Conservation (phyloP, 805 yeast genomes). For the Barnettozyma botsteinii region DNA sequence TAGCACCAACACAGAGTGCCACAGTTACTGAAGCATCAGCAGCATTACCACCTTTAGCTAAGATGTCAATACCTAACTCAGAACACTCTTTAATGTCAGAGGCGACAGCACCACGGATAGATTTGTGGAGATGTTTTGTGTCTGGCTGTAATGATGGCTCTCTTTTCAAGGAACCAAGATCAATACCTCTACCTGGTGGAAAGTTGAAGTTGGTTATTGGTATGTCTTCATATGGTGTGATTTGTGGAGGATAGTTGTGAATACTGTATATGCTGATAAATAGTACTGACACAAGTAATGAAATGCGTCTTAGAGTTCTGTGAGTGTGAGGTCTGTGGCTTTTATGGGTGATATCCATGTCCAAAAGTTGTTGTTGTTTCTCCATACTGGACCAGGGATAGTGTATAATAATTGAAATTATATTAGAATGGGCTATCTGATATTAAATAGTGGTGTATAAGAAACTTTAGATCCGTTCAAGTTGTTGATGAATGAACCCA, state of each 20-base stretch:
- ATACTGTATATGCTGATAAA: not conserved
- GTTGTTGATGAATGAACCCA: too few relatives aligned
- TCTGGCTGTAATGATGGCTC: conserved; percentile 33
- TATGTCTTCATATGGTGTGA: not conserved
- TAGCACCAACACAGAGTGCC: conserved; percentile 80
- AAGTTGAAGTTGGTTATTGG: not conserved
- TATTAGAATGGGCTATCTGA: too few relatives aligned
- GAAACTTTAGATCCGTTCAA: too few relatives aligned
- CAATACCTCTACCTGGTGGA: conserved; percentile 27
- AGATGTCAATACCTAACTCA: conserved; percentile 29
- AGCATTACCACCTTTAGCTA: conserved; percentile 56
- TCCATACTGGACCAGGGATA: too few relatives aligned
- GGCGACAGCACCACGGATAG: conserved; percentile 21
- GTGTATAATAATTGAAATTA: too few relatives aligned
- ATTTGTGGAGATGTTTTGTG: conserved; percentile 20
- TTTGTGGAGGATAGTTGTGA: not conserved
- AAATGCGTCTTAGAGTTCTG: not conserved
- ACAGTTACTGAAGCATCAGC: conserved; percentile 92
- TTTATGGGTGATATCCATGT: too few relatives aligned
- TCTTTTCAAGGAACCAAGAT: conserved; percentile 32
- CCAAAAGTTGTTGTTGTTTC: too few relatives aligned
- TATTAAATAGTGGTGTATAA: too few relatives aligned
- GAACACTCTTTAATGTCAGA: conserved; percentile 32
- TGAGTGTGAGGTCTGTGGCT: too few relatives aligned
- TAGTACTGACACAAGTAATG: not conserved